Evolutionary conservation across 345 rosid species (phyloP), one percentile per base, ranked within the genome.

Genomic region (Arabidopsis suecica): DNA sequence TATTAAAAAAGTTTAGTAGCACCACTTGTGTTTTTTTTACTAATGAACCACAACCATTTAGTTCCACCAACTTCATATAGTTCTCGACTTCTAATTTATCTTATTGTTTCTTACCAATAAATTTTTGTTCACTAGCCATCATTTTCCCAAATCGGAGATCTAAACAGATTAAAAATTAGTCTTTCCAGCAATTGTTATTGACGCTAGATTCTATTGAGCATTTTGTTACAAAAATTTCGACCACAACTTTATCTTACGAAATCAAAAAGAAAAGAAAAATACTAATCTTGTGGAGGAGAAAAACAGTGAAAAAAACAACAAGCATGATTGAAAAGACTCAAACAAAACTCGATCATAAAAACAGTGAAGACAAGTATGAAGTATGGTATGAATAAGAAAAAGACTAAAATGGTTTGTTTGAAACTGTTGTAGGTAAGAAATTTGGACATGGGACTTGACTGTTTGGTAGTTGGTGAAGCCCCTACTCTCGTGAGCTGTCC

Each of bases 381-480:
- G 44, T 55, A 28, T 40, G 51, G 51, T 40, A 22, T 25, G 34
- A 12, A 10, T 32, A 33, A 45, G 8, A 47, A 48, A 40, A 18
- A 71, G 32, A 2, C 16, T 28, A 28, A 59, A 47, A n/a, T 45
- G 6, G 20, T 44, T 13, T 44, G 48, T 44, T 44, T 44, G 48
- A 45, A 45, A 40, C 14, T 50, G 61, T 41, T 2, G 67, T 59
- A 41, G 63, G 62, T 68, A 18, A 74, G 61, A 25, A 22, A 61
- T 5, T 42, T 53, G 65, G 63, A 49, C 75, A 76, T 69, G 75
- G 34, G 49, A 69, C 65, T 54, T 45, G 71, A 34, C 42, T 62
- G 53, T 45, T 61, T 69, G 75, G 75, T 76, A 55, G 80, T 63
- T 69, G 57, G 14, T 36, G 47, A 67, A 7, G 36, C 9, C 20